Conservation (phyloP, 257 asterid species). For the Jasminum sambac region DNA sequence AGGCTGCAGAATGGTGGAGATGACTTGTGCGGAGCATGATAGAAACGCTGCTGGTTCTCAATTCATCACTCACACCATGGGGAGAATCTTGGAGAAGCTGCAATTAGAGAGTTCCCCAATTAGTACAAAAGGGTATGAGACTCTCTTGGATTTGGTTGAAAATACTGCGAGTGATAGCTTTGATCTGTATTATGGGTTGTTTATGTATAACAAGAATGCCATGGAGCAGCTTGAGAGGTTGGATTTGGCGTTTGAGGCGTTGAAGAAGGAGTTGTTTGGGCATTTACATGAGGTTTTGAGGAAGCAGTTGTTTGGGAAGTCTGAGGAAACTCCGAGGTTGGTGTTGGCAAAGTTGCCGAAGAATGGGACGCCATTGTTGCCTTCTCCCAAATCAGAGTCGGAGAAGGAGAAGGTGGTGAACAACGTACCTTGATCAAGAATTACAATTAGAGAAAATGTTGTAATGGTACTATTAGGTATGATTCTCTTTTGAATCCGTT, state of each 20-base stretch:
- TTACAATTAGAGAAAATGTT: constrained; percentile 12
- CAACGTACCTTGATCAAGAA: too few relatives aligned
- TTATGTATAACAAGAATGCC: constrained; percentile 74
- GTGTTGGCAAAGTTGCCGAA: constrained; percentile 43
- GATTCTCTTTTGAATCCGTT: constrained; percentile 10
- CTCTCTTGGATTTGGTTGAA: constrained; percentile 69
- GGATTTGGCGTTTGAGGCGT: constrained; percentile 72
- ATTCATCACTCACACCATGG: constrained; percentile 80
- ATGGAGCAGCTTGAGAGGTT: constrained; percentile 78
- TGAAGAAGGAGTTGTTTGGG: constrained; percentile 80
- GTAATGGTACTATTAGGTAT: background rate
- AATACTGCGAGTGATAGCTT: constrained; percentile 79
- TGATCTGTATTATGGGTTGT: constrained; percentile 77
- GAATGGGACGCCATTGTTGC: constrained; percentile 48
- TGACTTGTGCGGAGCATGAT: constrained; percentile 81
- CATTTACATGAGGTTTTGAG: constrained; percentile 70
- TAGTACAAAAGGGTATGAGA: constrained; percentile 80
- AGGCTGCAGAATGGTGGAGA: constrained; percentile 84
- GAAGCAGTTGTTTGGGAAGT: constrained; percentile 71
- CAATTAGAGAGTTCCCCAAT: constrained; percentile 58
- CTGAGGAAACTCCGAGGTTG: constrained; percentile 46
- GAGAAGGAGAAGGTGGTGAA: constrained; percentile 21
- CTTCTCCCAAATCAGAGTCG: constrained; percentile 34
- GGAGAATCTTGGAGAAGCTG: constrained; percentile 76
- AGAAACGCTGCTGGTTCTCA: constrained; percentile 75